Base-by-base conservation (phyloP, 2,329 filamentous ascomycete species). In the Pseudohalonectria lignicola region DNA sequence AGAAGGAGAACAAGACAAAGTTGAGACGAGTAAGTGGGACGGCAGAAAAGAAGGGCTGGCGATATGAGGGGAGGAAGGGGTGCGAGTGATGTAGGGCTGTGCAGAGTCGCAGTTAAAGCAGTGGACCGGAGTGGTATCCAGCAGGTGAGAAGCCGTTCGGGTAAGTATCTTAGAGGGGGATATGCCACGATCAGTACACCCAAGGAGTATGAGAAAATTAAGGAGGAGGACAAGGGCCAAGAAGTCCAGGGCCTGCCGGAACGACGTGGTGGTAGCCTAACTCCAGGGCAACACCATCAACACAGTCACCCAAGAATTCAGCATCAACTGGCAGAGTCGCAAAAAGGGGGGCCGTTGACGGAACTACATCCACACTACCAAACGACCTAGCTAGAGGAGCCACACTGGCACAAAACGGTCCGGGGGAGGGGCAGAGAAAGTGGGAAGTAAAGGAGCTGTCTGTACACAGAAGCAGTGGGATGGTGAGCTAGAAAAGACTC, bases 11-110 rank as follows among this genome's bases (percentile, higher is more conserved):
- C 21, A 31, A 37, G 15, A 13, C 18, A 37, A 37, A 37, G 36
- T 31, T 37, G 31, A 20, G 36, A 37, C 28, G 36, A 31, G 36
- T 35, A 35, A 7, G 23, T 13, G 19, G n/a, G 17, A n/a, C 15
- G 18, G 25, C 18, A 30, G 25, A 18, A 36, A 36, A 15, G 21
- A 37, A 31, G 28, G 28, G 19, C 20, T 21, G 13, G 23, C 12
- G 23, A 12, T 26, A 26, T 7, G 7, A 26, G 23, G 7, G 7
- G 23, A 8, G 28, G 28, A 20, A 30, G n/a, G 15, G 16, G 31
- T 25, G 36, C 23, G 19, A 37, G 23, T 26, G 12, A 8, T 26
- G 23, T 26, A 7, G 28, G 25, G 26, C 36, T 21, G 29, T 19
- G 34, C 26, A 26, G 12, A 26, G 23, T 8, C 8, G 23, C 7